Conservation (phyloP, 129 eudicot genomes). For the Artemisia annua region DNA sequence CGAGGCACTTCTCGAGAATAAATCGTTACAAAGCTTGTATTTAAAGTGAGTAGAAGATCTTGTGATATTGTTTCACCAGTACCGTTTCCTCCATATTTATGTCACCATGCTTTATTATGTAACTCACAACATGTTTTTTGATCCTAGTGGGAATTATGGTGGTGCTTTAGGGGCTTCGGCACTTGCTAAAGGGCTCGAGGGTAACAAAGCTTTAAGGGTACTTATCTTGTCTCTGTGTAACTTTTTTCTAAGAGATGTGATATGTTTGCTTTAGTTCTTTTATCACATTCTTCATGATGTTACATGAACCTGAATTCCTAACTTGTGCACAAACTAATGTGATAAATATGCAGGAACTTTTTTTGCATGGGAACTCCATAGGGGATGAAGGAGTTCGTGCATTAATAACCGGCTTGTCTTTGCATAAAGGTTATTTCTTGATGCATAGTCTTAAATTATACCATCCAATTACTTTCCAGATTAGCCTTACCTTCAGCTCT, state of each 20-base stretch:
- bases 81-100: conserved; percentile 4
- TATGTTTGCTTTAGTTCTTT: neutral
- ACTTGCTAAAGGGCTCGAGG: conserved; percentile 90
- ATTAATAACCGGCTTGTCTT: conserved; percentile 68
- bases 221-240: conserved; percentile 1
- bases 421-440: conserved; percentile 60
- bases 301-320: conserved; percentile 13
- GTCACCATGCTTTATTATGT: conserved; percentile 5
- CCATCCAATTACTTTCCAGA: no score
- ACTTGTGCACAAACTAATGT: conserved; percentile 12
- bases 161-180: conserved; percentile 94
- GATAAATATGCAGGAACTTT: conserved; percentile 62
- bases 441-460: no score
- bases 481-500: no score
- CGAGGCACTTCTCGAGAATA: conserved; percentile 77
- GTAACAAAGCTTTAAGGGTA: conserved; percentile 91
- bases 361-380: conserved; percentile 78
- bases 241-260: neutral
- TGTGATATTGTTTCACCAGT: neutral
- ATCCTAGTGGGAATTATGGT: conserved; percentile 89
- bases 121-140: conserved; percentile 12
- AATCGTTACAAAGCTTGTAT: conserved; percentile 49
- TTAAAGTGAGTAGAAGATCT: conserved; percentile 66
- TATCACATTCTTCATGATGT: conserved; percentile 11
- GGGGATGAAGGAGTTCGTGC: conserved; percentile 97